Evolutionary conservation across 1,139 yeast genomes (phyloP), one percentile per base, ranked within the genome.

Genomic region (Lizanozyma gosingica): DNA sequence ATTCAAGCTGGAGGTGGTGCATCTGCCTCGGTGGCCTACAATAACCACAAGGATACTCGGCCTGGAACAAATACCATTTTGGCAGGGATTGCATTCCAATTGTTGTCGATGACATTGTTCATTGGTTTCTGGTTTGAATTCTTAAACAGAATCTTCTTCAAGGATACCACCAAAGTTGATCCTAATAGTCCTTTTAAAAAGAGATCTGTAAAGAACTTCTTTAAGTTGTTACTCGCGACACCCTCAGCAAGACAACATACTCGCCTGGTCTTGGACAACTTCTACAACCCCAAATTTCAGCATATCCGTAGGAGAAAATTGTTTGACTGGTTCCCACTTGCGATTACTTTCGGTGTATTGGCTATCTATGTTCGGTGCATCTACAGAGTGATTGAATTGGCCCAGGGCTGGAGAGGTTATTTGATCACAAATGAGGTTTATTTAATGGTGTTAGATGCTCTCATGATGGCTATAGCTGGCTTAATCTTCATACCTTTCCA

Each of bases 1-100:
- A 60, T 88, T 33, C 97, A 88, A 57, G 96, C 86, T 4, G 78
- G 72, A 18, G 97, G 96, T 33, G 87, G 86, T 41, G 95, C 90
- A 45, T 75, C 80, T 49, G 81, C 88, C 2, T 78, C 94, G 1
- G 65, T 72, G 32, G 75, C 76, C 0, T 62, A 76, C 9, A 54
- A 67, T 16, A 53, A 59, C 3, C 56, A 60, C 17, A 51, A 60
- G 18, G 54, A 59, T 42, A 54, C 78, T 0, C 58, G 54, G 1
- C 57, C 67, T 0, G 97, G 97, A 33, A 74, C 86, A 1, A 68
- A 84, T 58, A 66, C 82, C 41, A 85, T 88, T 83, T 78, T 86
- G 47, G 95, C 78, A 2, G 97, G 97, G 27, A 72, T 90, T 45
- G 78, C 79, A 0, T 67, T 83, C 51, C 97, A 90, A 62, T 88